phyloP scores from a whole-genome alignment of 768 basidiomycete species.

The Psilocybe azurescens region DNA sequence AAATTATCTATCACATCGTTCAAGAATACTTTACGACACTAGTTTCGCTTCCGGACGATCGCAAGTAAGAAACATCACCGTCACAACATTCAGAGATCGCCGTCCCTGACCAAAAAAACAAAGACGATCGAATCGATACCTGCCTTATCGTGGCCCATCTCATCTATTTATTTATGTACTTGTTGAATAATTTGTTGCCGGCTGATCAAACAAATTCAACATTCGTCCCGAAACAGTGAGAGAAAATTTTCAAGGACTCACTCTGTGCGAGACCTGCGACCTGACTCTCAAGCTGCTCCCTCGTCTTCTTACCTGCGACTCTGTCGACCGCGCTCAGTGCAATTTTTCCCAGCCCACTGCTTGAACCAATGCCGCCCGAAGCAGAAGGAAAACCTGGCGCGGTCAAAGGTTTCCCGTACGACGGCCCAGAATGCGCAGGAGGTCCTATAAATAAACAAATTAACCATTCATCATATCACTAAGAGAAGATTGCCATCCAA shows the following conservation, averaged over 20 bases:
- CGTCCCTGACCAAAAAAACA: not conserved
- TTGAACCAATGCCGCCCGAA: slow-evolving; percentile 7
- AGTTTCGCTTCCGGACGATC: not conserved
- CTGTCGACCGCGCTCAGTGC: slow-evolving; percentile 60
- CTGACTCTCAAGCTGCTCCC: slow-evolving; percentile 52
- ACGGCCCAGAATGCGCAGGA: slow-evolving; percentile 9
- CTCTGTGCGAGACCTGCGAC: slow-evolving; percentile 55
- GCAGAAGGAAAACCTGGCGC: slow-evolving; percentile 4
- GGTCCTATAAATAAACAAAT: slow-evolving; percentile 15
- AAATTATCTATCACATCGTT: not conserved
- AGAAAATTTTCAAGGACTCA: slow-evolving; percentile 36
- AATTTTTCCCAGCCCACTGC: slow-evolving; percentile 36
- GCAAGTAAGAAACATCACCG: not conserved
- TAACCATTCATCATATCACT: not conserved
- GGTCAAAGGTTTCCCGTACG: slow-evolving; percentile 17
- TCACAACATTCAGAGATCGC: not conserved
- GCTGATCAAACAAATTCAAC: slow-evolving; percentile 28
- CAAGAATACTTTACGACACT: not conserved
- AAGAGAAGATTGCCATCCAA: not conserved
- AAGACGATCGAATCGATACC: not conserved
- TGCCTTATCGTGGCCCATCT: slow-evolving; percentile 2
- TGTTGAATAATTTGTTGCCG: slow-evolving; percentile 50
- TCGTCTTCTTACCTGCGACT: slow-evolving; percentile 56
- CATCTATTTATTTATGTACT: slow-evolving; percentile 42
- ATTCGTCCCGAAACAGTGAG: slow-evolving; percentile 6